Evolutionary conservation across 768 basidiomycete species (phyloP), one percentile per base, ranked within the genome.

Genomic region (Naganishia kalamii): DNA sequence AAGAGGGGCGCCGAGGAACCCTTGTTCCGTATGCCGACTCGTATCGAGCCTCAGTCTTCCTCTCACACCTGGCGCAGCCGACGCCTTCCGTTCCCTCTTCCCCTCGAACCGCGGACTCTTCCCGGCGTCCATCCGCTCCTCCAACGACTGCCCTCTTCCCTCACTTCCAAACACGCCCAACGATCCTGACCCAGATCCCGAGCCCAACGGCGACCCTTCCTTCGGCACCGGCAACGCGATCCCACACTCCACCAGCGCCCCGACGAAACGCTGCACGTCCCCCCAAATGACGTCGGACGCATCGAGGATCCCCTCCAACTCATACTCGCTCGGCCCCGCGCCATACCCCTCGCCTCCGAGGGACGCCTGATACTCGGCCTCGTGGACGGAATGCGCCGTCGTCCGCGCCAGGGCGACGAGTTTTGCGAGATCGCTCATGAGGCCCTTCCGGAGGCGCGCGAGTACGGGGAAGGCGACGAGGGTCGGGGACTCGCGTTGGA

Each of bases 221-320:
- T 64, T 63, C 19, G 64, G 61, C 13, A 69, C 63, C 2, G 74
- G 74, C 10, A 79, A 70, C 41, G 76, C 67, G 29, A 82, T 74
- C 0, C 79, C 80, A 48, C 72, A 74, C 15, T 72, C 61, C 23
- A 74, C 70, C 4, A 81, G 80, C 19, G 78, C 66, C 0, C 70
- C 69, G 23, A 99, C 79, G 76, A 99, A 93, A 10, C 84, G 82
- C 60, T 88, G 84, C 15, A 94, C 87, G 72, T 85, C 86, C 25
- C 84, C 85, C 70, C 92, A 89, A 1, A 93, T 88, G 68, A 87
- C 86, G 13, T 88, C 85, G 1, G 88, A 88, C 11, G 89, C 82
- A 32, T 85, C 84, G 27, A 94, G 82, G 91, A 96, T 92, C 27
- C 80, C 81, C 60, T 87, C 84, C 15, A 88, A 84, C 72, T 90